Conservation (phyloP, 2,329 filamentous ascomycete genomes). For the Cladosporium sp. region DNA sequence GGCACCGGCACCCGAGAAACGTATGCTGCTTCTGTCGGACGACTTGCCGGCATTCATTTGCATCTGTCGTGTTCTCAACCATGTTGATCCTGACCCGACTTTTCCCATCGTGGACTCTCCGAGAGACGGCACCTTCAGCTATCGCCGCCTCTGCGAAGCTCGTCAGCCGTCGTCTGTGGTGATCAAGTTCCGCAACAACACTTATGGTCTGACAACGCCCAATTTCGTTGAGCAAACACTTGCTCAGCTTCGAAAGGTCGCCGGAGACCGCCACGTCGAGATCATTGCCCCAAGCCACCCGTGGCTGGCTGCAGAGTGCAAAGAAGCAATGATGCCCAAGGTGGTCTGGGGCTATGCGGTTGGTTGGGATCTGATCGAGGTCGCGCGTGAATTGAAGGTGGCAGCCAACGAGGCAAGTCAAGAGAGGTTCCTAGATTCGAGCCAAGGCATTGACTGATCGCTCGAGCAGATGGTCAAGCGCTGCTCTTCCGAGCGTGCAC, state of each 20-base stretch:
- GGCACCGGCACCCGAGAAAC: neutral
- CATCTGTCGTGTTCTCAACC: neutral
- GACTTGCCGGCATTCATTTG: neutral
- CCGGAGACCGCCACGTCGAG: neutral
- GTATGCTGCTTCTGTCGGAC: neutral
- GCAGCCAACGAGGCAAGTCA: neutral
- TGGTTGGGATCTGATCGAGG: neutral
- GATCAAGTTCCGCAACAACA: neutral
- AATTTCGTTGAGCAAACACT: neutral
- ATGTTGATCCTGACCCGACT: neutral
- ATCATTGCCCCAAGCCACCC: neutral
- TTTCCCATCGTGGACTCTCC: neutral
- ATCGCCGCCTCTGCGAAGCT: neutral
- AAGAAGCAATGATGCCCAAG: neutral
- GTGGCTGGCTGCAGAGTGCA: neutral
- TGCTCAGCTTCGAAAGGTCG: neutral
- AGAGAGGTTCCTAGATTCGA: too few species aligned
- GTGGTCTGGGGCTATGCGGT: neutral
- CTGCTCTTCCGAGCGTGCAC: neutral
- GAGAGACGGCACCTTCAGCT: neutral
- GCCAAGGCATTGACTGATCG: too few species aligned
- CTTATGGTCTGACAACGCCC: neutral
- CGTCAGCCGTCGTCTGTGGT: neutral
- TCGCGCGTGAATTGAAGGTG: neutral
- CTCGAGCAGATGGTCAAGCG: too few species aligned